Conservation (phyloP, 257 asterid genomes). For the Scutellaria baicalensis region DNA sequence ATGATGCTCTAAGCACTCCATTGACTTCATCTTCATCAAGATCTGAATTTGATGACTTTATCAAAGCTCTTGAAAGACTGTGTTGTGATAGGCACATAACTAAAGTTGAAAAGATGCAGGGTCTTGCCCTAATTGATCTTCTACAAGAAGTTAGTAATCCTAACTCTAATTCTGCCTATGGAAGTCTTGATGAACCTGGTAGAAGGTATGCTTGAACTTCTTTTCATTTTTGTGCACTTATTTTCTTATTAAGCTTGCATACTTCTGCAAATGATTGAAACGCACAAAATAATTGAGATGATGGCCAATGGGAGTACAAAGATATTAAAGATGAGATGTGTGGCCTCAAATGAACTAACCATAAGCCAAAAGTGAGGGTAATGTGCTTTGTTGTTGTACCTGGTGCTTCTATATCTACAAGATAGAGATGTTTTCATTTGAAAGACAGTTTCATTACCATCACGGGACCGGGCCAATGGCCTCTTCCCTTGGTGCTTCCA, state of each 20-base stretch:
- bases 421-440: not conserved
- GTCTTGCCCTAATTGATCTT: constrained; percentile 62
- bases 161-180: constrained; percentile 61
- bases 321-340: not conserved
- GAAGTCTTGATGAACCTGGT: constrained; percentile 94
- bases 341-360: not conserved
- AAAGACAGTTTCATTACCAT: not conserved
- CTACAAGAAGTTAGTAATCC: constrained; percentile 66
- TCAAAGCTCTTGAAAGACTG: constrained; percentile 54
- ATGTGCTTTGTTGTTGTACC: not conserved
- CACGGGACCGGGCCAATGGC: not conserved
- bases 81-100: constrained; percentile 33
- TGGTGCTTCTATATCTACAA: constrained; percentile 1
- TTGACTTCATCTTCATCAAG: constrained; percentile 30
- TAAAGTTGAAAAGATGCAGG: constrained; percentile 64
- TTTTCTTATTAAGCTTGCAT: not conserved
- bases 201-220: constrained; percentile 47
- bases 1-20: constrained; percentile 31
- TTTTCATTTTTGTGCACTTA: not conserved
- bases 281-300: not conserved
- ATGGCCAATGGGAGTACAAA: not conserved
- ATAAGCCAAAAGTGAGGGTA: not conserved
- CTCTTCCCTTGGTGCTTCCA: not conserved
- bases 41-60: constrained; percentile 56
- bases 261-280: not conserved